These are phyloP conservation scores for Rasamsonia emersonii DNA, from an alignment of 2,329 filamentous ascomycete species.

Conservation along the genomic window DNA sequence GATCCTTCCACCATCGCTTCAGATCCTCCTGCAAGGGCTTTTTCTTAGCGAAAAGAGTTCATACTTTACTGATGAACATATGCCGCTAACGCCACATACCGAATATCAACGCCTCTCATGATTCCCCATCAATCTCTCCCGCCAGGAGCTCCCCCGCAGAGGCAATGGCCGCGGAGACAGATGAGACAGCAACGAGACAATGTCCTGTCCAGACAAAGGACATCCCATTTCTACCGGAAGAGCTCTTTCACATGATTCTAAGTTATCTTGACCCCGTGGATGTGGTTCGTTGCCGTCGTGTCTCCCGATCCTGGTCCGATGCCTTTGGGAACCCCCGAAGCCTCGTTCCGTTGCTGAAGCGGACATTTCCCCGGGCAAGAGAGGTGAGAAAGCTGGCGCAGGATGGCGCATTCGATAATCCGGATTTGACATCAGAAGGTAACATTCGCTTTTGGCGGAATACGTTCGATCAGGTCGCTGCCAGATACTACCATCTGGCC, in stretches of 20 bases:
- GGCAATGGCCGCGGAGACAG: constrained; percentile 2
- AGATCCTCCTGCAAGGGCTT: too few relatives aligned
- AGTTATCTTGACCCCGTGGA: constrained; percentile 43
- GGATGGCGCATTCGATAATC: not conserved
- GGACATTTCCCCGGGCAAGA: constrained; percentile 45
- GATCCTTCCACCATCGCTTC: too few relatives aligned
- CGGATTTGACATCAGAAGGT: constrained; percentile 3
- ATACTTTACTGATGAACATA: too few relatives aligned
- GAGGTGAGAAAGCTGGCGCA: constrained; percentile 40
- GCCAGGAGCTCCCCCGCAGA: not conserved
- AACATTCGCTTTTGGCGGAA: constrained; percentile 10
- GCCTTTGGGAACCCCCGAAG: constrained; percentile 44
- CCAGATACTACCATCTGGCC: constrained; percentile 48
- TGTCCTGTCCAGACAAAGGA: constrained; percentile 10
- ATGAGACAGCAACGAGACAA: not conserved
- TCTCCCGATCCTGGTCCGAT: constrained; percentile 42
- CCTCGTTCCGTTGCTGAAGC: constrained; percentile 41
- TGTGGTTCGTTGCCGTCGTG: constrained; percentile 43
- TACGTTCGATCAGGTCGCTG: constrained; percentile 43
- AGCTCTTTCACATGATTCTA: constrained; percentile 50
- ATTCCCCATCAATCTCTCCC: too few relatives aligned
- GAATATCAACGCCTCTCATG: constrained; percentile 2
- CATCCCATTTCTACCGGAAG: constrained; percentile 42
- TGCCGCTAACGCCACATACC: constrained; percentile 8
- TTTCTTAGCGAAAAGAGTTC: too few relatives aligned